Base-by-base conservation (phyloP, 208 protist genomes). In the Leishmania aethiopica region DNA sequence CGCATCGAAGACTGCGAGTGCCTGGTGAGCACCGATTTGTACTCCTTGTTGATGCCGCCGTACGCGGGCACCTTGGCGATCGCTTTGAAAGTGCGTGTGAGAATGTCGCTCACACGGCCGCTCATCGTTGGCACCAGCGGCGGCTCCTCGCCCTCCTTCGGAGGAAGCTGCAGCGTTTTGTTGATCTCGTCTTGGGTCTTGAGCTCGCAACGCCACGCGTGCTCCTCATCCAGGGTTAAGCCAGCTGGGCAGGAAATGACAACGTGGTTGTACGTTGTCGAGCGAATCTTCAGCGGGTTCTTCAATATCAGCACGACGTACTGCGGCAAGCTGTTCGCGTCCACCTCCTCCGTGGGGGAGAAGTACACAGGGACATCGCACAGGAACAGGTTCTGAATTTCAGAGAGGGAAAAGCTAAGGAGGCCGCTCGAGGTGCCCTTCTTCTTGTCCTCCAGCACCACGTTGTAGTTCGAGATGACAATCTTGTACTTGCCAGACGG, bases 401-500 rank as follows among this genome's bases (percentile, higher is more conserved):
- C 89, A 0, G 85, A 84, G 28, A 97, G 84, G 0, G 92, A 90
- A n/a, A 96, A 82, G 0, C 86, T 87, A 3, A 89, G 72, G 25
- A 95, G 81, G 42, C 84, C 89, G 76, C 88, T 73, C 10, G 88
- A 79, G 5, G 86, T 69, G 35, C 81, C 80, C 45, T 91, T 94
- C 79, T 89, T 88, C 83, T 94, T 97, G 69, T 96, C 92, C 88
- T 95, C 91, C 45, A 97, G 80, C 22, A 94, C 86, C 35, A 96
- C 82, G 62, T 89, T 87, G 85, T 94, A 93, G 81, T 97, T 97
- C 3, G 93, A 94, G 55, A 97, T 74, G 62, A 92, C 84, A 51
- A 97, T 86, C 78, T 96, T 97, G 72, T 89, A 97, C 79, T 94
- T 93, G 42, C 95, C 93, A 17, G 93, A 67, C 3, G 95, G 95